Percentiles rank a stretch among this genome's conserved stretches.
These are phyloP conservation scores for Emmonsia crescens DNA, from an alignment of 2,329 filamentous ascomycete genomes.

Conservation along the genomic window DNA sequence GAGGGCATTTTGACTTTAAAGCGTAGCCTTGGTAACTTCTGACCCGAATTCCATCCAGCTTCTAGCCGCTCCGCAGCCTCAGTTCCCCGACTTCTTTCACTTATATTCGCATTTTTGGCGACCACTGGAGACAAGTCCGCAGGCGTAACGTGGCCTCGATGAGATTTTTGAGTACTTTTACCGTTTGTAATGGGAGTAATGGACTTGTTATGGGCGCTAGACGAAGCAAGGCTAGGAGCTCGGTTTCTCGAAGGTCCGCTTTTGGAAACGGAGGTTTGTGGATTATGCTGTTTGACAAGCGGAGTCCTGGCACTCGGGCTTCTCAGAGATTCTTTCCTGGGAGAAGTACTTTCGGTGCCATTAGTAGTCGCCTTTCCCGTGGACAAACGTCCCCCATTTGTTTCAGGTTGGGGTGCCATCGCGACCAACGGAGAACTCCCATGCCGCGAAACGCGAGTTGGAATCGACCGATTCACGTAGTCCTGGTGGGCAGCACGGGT, in stretches of 20 bases:
- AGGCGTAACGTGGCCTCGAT: background rate
- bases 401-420: slow-evolving; percentile 21
- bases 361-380: slow-evolving; percentile 22
- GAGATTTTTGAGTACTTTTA: background rate
- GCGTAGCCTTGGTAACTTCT: slow-evolving; percentile 27
- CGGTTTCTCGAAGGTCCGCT: slow-evolving; percentile 18
- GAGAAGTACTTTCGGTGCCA: slow-evolving; percentile 14
- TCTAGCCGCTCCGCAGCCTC: slow-evolving; percentile 16
- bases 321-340: slow-evolving; percentile 18
- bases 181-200: slow-evolving; percentile 12
- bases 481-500: slow-evolving; percentile 33
- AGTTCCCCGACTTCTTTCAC: background rate
- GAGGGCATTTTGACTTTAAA: slow-evolving; percentile 44
- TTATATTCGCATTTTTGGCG: background rate
- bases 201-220: slow-evolving; percentile 16
- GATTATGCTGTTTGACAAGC: slow-evolving; percentile 5
- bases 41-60: slow-evolving; percentile 7
- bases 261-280: background rate
- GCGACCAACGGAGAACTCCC: slow-evolving; percentile 1
- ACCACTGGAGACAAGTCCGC: background rate
- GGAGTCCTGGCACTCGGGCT: slow-evolving; percentile 16
- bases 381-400: slow-evolving; percentile 21
- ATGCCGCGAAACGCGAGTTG: slow-evolving; percentile 13
- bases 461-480: slow-evolving; percentile 22
- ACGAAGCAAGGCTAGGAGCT: slow-evolving; percentile 21